Conservation (phyloP, 345 rosid genomes). For the Raphanus raphanistrum region DNA sequence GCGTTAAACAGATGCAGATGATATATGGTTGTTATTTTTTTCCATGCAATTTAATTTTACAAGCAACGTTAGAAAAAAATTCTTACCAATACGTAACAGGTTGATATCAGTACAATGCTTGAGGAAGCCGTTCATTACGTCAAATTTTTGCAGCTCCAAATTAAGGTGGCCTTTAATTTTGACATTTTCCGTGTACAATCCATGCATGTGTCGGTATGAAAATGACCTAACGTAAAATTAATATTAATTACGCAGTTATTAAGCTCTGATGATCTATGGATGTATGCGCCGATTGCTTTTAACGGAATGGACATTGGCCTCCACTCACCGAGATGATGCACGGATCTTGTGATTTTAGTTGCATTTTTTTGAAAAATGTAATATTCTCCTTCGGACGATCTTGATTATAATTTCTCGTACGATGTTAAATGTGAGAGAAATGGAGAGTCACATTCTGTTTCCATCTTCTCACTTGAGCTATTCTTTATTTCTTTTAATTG, state of each 20-base stretch:
- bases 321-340: slow-evolving; percentile 28
- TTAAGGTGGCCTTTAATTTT: slow-evolving; percentile 49
- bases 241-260: slow-evolving; percentile 47
- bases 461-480: too few relatives aligned
- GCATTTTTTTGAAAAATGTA: too few relatives aligned
- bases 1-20: neutral
- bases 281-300: slow-evolving; percentile 90
- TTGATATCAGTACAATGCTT: slow-evolving; percentile 93
- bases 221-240: neutral
- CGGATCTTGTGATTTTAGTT: slow-evolving; percentile 6
- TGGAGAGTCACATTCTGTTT: too few relatives aligned
- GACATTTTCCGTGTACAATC: neutral
- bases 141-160: slow-evolving; percentile 83
- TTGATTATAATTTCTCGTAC: slow-evolving; percentile 36
- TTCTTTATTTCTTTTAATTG: too few relatives aligned
- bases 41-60: neutral
- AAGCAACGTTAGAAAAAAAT: neutral
- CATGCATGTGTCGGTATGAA: neutral
- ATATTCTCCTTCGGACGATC: slow-evolving; percentile 36
- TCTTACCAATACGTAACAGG: slow-evolving; percentile 43
- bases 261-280: slow-evolving; percentile 90
- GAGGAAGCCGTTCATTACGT: slow-evolving; percentile 93
- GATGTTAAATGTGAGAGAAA: slow-evolving; percentile 6
- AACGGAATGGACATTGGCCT: slow-evolving; percentile 80
- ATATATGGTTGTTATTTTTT: neutral